Evolutionary conservation across 345 rosid genomes (phyloP), one percentile per base, ranked within the genome.

Genomic region (Sonneratia caseolaris): DNA sequence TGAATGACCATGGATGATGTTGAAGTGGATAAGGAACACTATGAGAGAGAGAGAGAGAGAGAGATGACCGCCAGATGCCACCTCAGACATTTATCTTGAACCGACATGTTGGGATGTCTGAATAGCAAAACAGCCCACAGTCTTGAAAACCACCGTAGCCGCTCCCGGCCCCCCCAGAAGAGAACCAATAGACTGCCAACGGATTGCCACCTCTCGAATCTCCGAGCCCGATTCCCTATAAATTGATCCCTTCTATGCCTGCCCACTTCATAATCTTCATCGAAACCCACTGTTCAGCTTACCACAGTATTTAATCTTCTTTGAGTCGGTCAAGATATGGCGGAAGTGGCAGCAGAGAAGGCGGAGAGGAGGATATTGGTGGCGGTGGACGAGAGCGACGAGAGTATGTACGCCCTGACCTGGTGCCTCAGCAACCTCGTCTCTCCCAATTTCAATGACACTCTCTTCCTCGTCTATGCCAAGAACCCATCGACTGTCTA

Each of bases 321-420:
- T 7, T 10, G 37, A 70, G 72, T 19, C 19, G 9, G 3, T 36
- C 71, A 27, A 55, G 16, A 61, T 27, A 14, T 37, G 40, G 40
- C 59, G 69, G 75, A 27, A 64, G 68, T 64, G 72, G 76, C 75
- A 11, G 75, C 73, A 21, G 75, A 51, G 36, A 79, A 10, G 4
- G 73, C 75, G 57, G 78, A 75, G 69, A 75, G 86, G 71, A 85
- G 77, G 78, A 73, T 87, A 24, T 68, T 85, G 64, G 88, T 85
- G 75, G 89, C 88, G 3, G 85, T 89, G 40, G 90, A 87, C 64
- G 86, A 87, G 74, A 72, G 90, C 40, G 88, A 79, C 53, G 90
- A 89, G 83, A 87, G 94, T 84, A 75, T 79, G 81, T 66, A 85
- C 45, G 94, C 94, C 15, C 85, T 89, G 22, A 66, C 83, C 0